Conservation (phyloP, 2,329 filamentous ascomycete species). For the Chaetomiaceae sp. region DNA sequence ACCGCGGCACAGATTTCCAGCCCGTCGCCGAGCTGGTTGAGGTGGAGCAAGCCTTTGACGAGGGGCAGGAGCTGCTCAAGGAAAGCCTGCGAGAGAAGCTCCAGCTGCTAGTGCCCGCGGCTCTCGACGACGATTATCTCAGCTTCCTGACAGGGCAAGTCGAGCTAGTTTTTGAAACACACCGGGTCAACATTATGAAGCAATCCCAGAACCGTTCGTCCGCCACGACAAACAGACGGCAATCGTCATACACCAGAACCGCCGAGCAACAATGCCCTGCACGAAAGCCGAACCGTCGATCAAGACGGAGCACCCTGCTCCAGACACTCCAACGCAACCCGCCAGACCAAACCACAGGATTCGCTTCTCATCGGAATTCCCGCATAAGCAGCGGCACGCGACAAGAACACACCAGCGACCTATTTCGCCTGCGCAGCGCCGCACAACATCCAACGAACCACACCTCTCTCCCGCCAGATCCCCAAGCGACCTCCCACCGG, state of each 20-base stretch:
- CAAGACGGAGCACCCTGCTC: conserved; percentile 19
- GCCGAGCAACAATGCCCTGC: background rate
- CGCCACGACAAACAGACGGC: background rate
- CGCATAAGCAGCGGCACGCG: background rate
- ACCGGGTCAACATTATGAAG: conserved; percentile 23
- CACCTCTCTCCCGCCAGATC: no score
- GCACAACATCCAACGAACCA: no score
- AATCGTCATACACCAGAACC: background rate
- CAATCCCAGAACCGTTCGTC: conserved; percentile 9
- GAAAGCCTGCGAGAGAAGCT: conserved; percentile 22
- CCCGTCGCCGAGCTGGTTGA: conserved; percentile 25
- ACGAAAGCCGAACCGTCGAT: conserved; percentile 15
- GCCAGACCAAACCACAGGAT: background rate
- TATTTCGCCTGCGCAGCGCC: no score
- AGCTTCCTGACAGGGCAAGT: conserved; percentile 24
- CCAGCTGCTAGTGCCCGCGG: conserved; percentile 20
- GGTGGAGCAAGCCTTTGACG: conserved; percentile 24
- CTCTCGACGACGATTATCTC: conserved; percentile 21
- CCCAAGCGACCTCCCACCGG: no score
- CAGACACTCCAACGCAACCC: conserved; percentile 9
- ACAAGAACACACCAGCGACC: background rate
- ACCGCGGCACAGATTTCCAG: conserved; percentile 17
- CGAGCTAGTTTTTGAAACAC: conserved; percentile 25
- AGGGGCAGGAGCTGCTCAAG: conserved; percentile 21
- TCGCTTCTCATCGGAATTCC: background rate